Percentiles rank a stretch among this genome's conserved stretches.
phyloP scores from a whole-genome alignment of 306 rosid genomes.

The Rubus parviflorus region DNA sequence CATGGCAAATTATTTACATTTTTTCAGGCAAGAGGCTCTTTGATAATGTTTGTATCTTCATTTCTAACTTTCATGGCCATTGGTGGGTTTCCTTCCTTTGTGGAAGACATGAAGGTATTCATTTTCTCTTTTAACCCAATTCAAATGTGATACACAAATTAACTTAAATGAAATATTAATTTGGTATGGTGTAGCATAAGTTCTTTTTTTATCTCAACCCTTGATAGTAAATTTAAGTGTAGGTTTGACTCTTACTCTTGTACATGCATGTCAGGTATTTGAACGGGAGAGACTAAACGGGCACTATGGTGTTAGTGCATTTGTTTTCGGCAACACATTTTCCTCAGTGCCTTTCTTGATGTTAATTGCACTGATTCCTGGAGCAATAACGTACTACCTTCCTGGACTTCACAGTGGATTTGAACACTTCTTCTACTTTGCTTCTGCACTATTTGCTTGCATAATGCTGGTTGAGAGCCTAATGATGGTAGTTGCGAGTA shows the following conservation, averaged over 20 bases:
- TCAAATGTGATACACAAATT: too few relatives aligned
- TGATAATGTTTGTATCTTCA: constrained; percentile 48
- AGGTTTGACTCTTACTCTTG: background rate
- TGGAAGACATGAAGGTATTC: constrained; percentile 65
- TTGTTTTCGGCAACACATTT: constrained; percentile 57
- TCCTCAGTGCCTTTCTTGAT: constrained; percentile 58
- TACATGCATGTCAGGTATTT: constrained; percentile 44
- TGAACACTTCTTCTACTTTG: constrained; percentile 44
- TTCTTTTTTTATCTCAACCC: too few relatives aligned
- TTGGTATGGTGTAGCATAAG: too few relatives aligned
- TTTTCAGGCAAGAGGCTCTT: constrained; percentile 63
- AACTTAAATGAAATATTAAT: too few relatives aligned
- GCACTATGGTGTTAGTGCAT: constrained; percentile 59
- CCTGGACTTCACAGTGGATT: constrained; percentile 50
- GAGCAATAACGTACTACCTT: constrained; percentile 46
- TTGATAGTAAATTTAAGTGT: too few relatives aligned
- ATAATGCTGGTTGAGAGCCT: constrained; percentile 70
- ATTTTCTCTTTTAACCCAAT: too few relatives aligned
- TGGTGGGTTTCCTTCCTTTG: constrained; percentile 78
- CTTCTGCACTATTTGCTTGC: constrained; percentile 36
- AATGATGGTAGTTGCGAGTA: constrained; percentile 71
- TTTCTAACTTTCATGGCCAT: constrained; percentile 69
- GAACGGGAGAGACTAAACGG: constrained; percentile 71
- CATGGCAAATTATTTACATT: background rate
- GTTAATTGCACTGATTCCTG: constrained; percentile 53